A percentile compares a stretch with the other conserved stretches of the same genome.
Conservation (phyloP, 306 rosid species). For the Delonix regia region DNA sequence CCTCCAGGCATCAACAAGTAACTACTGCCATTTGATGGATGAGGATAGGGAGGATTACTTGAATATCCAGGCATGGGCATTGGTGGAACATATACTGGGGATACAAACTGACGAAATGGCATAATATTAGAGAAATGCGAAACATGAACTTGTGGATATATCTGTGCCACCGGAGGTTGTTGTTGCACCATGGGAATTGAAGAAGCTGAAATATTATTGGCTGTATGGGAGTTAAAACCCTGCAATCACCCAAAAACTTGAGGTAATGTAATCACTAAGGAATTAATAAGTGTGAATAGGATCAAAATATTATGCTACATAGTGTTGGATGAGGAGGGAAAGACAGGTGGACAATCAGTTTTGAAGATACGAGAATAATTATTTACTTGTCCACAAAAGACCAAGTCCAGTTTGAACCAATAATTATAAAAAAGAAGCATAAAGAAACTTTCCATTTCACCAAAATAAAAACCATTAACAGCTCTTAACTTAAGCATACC, state of each 20-base stretch:
- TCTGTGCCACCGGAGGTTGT: conserved; percentile 75
- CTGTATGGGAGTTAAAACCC: conserved; percentile 64
- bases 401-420: neutral
- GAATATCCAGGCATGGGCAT: conserved; percentile 96
- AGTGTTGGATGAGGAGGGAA: neutral
- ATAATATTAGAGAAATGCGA: conserved; percentile 85
- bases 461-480: neutral
- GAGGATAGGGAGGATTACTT: conserved; percentile 87
- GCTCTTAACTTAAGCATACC: conserved; percentile 47
- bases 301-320: neutral
- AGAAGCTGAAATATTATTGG: conserved; percentile 65
- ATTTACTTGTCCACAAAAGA: conserved; percentile 20
- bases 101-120: conserved; percentile 90
- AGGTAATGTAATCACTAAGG: neutral
- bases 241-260: conserved; percentile 39
- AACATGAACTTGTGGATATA: conserved; percentile 97
- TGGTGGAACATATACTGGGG: conserved; percentile 95
- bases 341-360: neutral
- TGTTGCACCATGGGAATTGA: conserved; percentile 81
- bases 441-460: neutral
- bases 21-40: conserved; percentile 83
- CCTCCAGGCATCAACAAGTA: conserved; percentile 96
- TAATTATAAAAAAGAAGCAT: neutral
- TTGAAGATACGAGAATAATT: neutral
- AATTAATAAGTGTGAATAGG: neutral